phyloP scores from a whole-genome alignment of 2,329 filamentous ascomycete genomes.

The Xylariomycetidae sp. region DNA sequence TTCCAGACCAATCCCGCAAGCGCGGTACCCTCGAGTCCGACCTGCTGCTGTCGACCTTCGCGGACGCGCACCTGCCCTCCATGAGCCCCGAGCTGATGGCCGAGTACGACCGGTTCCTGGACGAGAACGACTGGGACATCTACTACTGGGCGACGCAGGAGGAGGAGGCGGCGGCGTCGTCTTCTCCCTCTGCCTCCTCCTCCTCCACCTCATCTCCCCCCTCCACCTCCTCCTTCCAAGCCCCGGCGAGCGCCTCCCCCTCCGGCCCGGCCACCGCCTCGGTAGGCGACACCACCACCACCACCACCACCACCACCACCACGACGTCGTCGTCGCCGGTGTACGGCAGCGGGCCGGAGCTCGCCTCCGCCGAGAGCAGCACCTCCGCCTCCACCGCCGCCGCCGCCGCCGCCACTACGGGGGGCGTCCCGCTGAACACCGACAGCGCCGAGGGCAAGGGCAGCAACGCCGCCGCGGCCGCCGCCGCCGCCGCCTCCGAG shows the following conservation, averaged over 20 bases:
- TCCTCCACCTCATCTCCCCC: constrained; percentile 3
- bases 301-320: constrained; percentile 37
- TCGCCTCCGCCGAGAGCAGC: constrained; percentile 9
- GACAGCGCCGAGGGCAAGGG: constrained; percentile 20
- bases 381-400: constrained; percentile 6
- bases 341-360: constrained; percentile 24
- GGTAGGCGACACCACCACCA: constrained; percentile 15
- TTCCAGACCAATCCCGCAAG: constrained; percentile 88
- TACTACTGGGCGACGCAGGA: constrained; percentile 99
- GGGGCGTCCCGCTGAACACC: constrained; percentile 17
- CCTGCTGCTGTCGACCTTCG: constrained; percentile 93
- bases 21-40: constrained; percentile 93
- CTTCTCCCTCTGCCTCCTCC: constrained; percentile 26
- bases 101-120: constrained; percentile 87
- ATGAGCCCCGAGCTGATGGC: constrained; percentile 71
- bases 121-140: constrained; percentile 99
- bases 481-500: constrained; percentile 26
- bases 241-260: constrained; percentile 10
- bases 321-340: constrained; percentile 44
- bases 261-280: constrained; percentile 20
- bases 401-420: constrained; percentile 21
- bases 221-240: constrained; percentile 17
- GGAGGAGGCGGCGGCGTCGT: constrained; percentile 49
- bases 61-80: constrained; percentile 64
- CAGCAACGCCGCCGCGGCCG: constrained; percentile 17